Percentiles rank a stretch among this genome's conserved stretches.
Conservation (phyloP, 768 basidiomycete species). For the Coprinellus aureogranulatus region DNA sequence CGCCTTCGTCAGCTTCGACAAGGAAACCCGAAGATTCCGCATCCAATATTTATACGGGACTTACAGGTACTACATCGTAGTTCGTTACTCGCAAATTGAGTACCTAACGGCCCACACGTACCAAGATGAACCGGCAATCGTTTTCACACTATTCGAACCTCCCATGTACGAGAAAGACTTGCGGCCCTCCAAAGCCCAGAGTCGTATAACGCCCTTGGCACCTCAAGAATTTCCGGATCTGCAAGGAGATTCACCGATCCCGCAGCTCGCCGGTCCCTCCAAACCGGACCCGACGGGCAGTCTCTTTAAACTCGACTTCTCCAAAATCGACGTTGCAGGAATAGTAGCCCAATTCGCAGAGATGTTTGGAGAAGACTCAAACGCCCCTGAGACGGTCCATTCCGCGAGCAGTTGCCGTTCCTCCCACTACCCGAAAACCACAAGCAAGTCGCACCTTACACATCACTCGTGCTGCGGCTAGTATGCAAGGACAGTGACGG, state of each 20-base stretch:
- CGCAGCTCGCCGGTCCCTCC: too few species aligned
- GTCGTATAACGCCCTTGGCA: too few species aligned
- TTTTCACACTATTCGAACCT: conserved; percentile 41
- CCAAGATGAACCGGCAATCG: conserved; percentile 34
- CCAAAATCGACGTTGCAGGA: too few species aligned
- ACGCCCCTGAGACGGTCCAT: neutral
- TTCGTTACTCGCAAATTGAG: conserved; percentile 44
- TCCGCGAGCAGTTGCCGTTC: conserved; percentile 35
- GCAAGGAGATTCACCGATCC: too few species aligned
- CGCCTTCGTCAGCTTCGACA: conserved; percentile 35
- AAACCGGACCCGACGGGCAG: too few species aligned
- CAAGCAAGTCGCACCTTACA: conserved; percentile 47
- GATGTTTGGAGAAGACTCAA: too few species aligned
- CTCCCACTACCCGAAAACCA: conserved; percentile 41
- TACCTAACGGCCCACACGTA: conserved; percentile 37
- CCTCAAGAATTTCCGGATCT: too few species aligned
- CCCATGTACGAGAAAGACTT: conserved; percentile 19
- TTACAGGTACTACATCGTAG: conserved; percentile 35
- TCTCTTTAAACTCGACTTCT: too few species aligned
- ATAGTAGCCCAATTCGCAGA: too few species aligned
- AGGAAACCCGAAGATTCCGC: conserved; percentile 47
- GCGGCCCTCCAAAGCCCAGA: neutral
- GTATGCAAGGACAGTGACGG: conserved; percentile 37
- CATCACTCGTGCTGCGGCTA: conserved; percentile 50
- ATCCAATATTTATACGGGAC: conserved; percentile 28